These are phyloP conservation scores for Penicillium pulvis DNA, from an alignment of 495 filamentous ascomycete genomes.

Conservation along the genomic window DNA sequence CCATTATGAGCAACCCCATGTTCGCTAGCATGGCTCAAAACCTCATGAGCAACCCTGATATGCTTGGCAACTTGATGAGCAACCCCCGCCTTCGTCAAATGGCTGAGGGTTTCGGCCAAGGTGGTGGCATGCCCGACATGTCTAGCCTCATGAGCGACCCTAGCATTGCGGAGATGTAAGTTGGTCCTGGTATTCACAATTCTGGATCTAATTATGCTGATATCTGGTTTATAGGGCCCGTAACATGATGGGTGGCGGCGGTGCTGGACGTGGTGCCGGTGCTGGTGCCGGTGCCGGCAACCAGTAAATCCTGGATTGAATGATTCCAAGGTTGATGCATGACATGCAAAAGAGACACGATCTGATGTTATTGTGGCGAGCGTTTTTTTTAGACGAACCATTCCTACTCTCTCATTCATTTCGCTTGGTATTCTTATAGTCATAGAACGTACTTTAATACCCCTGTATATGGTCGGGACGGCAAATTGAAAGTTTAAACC, in stretches of 20 bases:
- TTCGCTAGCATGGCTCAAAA: constrained; percentile 95
- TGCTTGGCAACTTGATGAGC: constrained; percentile 87
- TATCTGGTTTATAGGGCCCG: constrained; percentile 56
- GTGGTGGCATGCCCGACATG: constrained; percentile 81
- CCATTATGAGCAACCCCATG: constrained; percentile 97
- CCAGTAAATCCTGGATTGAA: constrained; percentile 13
- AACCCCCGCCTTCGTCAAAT: constrained; percentile 87
- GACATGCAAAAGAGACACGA: constrained; percentile 25
- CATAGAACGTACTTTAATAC: constrained; percentile 5
- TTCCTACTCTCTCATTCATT: constrained; percentile 7
- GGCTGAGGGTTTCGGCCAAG: constrained; percentile 58
- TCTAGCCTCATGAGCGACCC: constrained; percentile 85
- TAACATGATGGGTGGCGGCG: constrained; percentile 72
- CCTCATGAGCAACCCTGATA: constrained; percentile 91
- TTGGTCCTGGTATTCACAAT: constrained; percentile 14
- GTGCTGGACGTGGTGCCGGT: constrained; percentile 46
- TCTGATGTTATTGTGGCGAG: constrained; percentile 27
- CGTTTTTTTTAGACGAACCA: constrained; percentile 22
- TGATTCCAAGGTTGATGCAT: constrained; percentile 15
- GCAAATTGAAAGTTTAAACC: constrained; percentile 7
- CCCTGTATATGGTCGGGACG: neutral
- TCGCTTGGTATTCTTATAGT: constrained; percentile 3
- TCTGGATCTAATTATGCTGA: constrained; percentile 18
- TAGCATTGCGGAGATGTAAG: constrained; percentile 90
- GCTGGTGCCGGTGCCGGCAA: constrained; percentile 53